Evolutionary conservation across 805 yeast genomes (phyloP), one percentile per base, ranked within the genome.

Genomic region (Saccharomyces paradoxus): DNA sequence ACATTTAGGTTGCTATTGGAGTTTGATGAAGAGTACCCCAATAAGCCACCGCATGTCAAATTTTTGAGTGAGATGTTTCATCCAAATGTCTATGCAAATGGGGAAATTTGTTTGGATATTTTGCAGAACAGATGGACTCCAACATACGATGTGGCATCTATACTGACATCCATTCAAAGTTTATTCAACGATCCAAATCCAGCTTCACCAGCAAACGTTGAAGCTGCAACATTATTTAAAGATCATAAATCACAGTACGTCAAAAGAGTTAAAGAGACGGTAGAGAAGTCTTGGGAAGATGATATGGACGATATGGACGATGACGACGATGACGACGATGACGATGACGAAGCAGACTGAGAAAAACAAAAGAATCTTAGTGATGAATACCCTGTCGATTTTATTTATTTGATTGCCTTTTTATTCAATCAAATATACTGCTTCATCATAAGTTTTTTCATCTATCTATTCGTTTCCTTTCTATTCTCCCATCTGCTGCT

Each of bases 61-160:
- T 94, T 94, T 69, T 76, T 91, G 44, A 84, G 92, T 57, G 92
- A 88, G 64, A 94, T 94, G 97, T 94, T 94, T 71, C 99, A 94
- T 69, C 99, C 99, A 2, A 94, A 94, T 68, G 98, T 94, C 2
- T 94, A 94, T 66, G 96, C 96, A 9, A 81, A 85, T 49, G 99
- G 99, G 27, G 98, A 94, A 66, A 81, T 94, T 58, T 94, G 99
- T 74, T 79, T 94, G 59, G 99, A 94, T 73, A 94, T 94, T 61
- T 76, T 94, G 61, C 99, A 94, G 69, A 94, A 92, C 74, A 79
- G 98, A 68, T 94, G 99, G 99, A 87, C 96, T 27, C 99, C 99
- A 12, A 94, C 99, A 0, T 94, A 92, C 68, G 99, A 94, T 67
- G 99, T 94, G 41, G 90, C 96, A 10, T 89, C 96, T 12, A 92